Conservation (phyloP, 2,329 filamentous ascomycete species). For the Exserohilum turcica region DNA sequence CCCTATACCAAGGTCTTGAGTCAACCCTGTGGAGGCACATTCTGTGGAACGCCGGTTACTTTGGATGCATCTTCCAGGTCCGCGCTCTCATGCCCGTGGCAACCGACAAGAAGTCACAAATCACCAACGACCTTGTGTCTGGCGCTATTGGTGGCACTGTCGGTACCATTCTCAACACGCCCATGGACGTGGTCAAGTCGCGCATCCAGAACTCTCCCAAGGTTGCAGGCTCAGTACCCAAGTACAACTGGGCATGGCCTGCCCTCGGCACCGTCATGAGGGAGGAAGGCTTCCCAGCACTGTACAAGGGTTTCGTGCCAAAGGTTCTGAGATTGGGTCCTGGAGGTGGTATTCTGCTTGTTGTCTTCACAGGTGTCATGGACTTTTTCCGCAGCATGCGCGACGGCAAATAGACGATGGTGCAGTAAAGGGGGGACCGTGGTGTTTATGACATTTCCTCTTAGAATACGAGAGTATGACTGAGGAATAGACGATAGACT, state of each 20-base stretch:
- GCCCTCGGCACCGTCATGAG: slow-evolving; percentile 82
- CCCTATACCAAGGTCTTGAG: slow-evolving; percentile 96
- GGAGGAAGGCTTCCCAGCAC: slow-evolving; percentile 88
- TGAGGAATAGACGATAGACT: neutral
- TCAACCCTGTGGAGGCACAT: slow-evolving; percentile 96
- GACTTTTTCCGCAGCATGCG: slow-evolving; percentile 85
- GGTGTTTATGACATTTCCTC: neutral
- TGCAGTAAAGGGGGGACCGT: neutral
- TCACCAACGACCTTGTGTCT: slow-evolving; percentile 84
- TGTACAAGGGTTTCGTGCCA: slow-evolving; percentile 97
- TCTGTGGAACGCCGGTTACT: slow-evolving; percentile 94
- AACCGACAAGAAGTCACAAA: slow-evolving; percentile 79
- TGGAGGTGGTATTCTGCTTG: slow-evolving; percentile 75
- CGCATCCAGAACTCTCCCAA: slow-evolving; percentile 94
- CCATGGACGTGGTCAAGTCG: slow-evolving; percentile 96
- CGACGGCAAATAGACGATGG: slow-evolving; percentile 36
- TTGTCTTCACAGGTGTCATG: slow-evolving; percentile 86
- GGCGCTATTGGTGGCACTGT: slow-evolving; percentile 86
- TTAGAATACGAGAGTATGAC: neutral
- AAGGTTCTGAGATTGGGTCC: slow-evolving; percentile 84
- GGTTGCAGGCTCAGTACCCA: slow-evolving; percentile 78
- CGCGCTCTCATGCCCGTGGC: slow-evolving; percentile 79
- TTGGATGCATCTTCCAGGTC: slow-evolving; percentile 98
- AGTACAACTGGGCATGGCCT: slow-evolving; percentile 99
- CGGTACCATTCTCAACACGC: slow-evolving; percentile 92